Base-by-base conservation (phyloP, 441 rosid genomes). In the Breynia disticha region DNA sequence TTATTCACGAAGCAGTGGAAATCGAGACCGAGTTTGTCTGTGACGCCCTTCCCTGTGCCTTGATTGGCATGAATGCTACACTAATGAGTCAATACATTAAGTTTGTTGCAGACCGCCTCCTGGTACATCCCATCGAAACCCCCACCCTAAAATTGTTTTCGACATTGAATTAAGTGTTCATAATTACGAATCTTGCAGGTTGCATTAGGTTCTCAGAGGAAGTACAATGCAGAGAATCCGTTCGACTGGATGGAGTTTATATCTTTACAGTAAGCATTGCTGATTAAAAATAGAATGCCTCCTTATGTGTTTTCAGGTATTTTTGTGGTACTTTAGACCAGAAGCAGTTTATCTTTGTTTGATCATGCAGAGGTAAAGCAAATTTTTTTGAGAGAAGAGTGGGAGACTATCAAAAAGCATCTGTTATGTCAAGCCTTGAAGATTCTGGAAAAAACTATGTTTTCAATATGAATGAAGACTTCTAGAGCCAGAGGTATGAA, bases 231-330 rank as follows among this genome's bases (percentile, higher is more conserved):
- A 48, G 86, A 85, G 58, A 90, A 85, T 64, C 98, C 93, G 10
- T 90, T 87, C 53, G 95, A 87, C 49, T 90, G 96, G 98, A 90
- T 87, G 98, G 98, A 87, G 57, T 82, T 87, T 69, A 90, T 90
- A 73, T 90, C 95, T 60, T 70, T 87, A 69, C 94, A 80, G 93
- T 81, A 71, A 90, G 96, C 73, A 58, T 37, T 51, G 43, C 2
- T 2, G 43, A 50, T 32, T 3, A 32, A 7, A 24, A 3, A 24
- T 3, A 24, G 32, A 24, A 24, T 24, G 32, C 32, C 32, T 24
- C 7, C 7, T 24, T 24, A 7, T 24, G 32, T 24, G 32, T 24
- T 24, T 24, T 24, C 32, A 24, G 7, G 4, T 24, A 24, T 24
- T 24, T 24, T 24, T 24, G 7, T 55, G 48, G 20, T 46, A 48